Base-by-base conservation (phyloP, 2,329 filamentous ascomycete genomes). In the Colletotrichum sp. region DNA sequence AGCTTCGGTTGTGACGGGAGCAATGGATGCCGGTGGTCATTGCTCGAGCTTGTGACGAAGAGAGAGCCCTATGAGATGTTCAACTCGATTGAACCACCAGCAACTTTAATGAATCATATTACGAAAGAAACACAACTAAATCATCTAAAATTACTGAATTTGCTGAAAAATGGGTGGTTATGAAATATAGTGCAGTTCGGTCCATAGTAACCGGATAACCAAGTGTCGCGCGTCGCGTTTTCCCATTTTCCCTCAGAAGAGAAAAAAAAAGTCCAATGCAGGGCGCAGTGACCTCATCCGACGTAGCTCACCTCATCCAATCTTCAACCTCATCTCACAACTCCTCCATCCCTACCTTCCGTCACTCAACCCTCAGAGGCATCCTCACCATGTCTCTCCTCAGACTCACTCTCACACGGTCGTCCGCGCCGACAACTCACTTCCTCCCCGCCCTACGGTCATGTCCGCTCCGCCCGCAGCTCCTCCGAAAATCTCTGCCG, bases 281-380 rank as follows among this genome's bases (percentile, higher is more conserved):
- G 59, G 61, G 55, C 52, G 67, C 60, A 61, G 72, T 76, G 66
- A 71, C 74, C 74, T 74, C 73, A 76, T 34, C 59, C 60, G 6
- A 16, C n/a, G 21, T 34, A 60, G 66, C 65, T 69, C 36, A 75
- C 74, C 71, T 75, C 65, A 75, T 36, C 52, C 36, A 55, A 68
- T 55, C 74, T 59, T 64, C 32, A 64, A 63, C 55, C 24, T 43
- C 43, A 70, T 67, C 24, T 67, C 63, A 75, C 59, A 64, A 28
- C 65, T 28, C n/a, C 59, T 64, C 63, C 30, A 28, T 32, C 21
- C 68, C 21, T 34, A 14, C 43, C 43, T 34, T 13, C 9, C 21
- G 6, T 48, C 24, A 32, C 71, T 14, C 60, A 16, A 18, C 24
- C 61, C 24, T 24, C 48, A 6, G 48, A 59, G 8, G 16, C 48